Base-by-base conservation (phyloP, 495 filamentous ascomycete species). In the Umbilicaria muhlenbergii region DNA sequence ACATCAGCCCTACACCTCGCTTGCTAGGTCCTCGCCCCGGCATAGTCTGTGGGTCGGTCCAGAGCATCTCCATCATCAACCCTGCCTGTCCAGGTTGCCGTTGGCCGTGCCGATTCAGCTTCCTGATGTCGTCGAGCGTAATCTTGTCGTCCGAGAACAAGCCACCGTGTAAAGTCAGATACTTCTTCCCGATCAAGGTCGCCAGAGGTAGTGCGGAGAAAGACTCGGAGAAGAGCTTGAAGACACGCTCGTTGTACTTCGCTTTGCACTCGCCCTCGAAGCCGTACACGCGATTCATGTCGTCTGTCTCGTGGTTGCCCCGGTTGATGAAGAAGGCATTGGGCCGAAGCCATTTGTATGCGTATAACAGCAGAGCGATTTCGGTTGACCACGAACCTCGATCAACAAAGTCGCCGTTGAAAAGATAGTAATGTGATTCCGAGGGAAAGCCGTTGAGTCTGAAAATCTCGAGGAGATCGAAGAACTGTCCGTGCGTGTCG, bases 41-140 rank as follows among this genome's bases (percentile, higher is more conserved):
- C 48, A 75, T 67, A 0, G 78, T 66, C 58, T 96, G 91, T 11
- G 91, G 91, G 56, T 99, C 91, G 0, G 91, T 96, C 91, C 91
- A 99, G 15, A 99, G 75, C 92, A 99, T 99, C 61, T 99, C 91
- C 91, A 99, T 96, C 91, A 99, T 99, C 52, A 99, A 65, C 28
- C 91, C 91, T 36, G 79, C 61, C 58, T 96, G 91, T 17, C 92
- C 92, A n/a, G 91, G 91, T 56, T 99, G 91, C 21, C 84, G 74
- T 66, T 96, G 92, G 59, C 74, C 77, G 63, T 95, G 88, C 51
- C 91, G 74, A 59, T 96, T 76, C 34, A 96, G 69, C 63, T 89
- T 92, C 39, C 92, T 72, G 53, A 99, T 85, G 53, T 98, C 92
- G 52, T 96, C 83, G 28, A 99, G 65, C 2, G 82, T 81, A 34